Conservation (phyloP, 2,329 filamentous ascomycete species). For the Epichloe sp. region DNA sequence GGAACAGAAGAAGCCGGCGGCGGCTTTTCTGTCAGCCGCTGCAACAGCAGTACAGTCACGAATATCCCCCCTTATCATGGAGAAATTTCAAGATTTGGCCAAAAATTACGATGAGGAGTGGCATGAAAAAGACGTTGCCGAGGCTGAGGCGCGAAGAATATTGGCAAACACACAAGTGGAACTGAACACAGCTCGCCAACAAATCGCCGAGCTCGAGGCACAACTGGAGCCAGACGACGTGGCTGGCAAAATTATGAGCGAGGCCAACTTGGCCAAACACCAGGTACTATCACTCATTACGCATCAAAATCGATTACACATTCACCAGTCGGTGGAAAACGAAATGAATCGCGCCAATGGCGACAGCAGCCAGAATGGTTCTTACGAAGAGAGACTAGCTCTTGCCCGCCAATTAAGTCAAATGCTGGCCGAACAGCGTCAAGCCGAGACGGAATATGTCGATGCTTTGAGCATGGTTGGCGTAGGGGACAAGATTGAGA, state of each 20-base stretch:
- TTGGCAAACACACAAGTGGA: slow-evolving; percentile 56
- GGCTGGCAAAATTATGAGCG: slow-evolving; percentile 35
- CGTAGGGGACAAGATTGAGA: slow-evolving; percentile 58
- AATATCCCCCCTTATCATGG: slow-evolving; percentile 56
- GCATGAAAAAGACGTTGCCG: slow-evolving; percentile 57
- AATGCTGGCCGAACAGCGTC: slow-evolving; percentile 45
- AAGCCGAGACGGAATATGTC: slow-evolving; percentile 54
- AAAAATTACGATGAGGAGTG: slow-evolving; percentile 63
- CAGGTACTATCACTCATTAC: slow-evolving; percentile 36
- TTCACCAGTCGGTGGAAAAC: slow-evolving; percentile 38
- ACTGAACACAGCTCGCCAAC: slow-evolving; percentile 44
- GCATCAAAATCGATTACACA: slow-evolving; percentile 38
- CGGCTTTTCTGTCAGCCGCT: slow-evolving; percentile 45
- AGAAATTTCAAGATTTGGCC: slow-evolving; percentile 60
- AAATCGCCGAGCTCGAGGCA: slow-evolving; percentile 43
- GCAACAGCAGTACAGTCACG: slow-evolving; percentile 57
- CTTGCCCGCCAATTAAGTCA: slow-evolving; percentile 45
- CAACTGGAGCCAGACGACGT: slow-evolving; percentile 42
- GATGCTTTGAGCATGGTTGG: slow-evolving; percentile 55
- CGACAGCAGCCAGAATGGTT: slow-evolving; percentile 28
- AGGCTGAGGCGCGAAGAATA: slow-evolving; percentile 53
- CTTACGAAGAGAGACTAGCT: slow-evolving; percentile 40
- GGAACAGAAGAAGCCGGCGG: slow-evolving; percentile 28
- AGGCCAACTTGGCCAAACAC: slow-evolving; percentile 36
- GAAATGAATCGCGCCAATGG: slow-evolving; percentile 39